Conservation (phyloP, 345 rosid species). For the Aquilaria yunnanensis region DNA sequence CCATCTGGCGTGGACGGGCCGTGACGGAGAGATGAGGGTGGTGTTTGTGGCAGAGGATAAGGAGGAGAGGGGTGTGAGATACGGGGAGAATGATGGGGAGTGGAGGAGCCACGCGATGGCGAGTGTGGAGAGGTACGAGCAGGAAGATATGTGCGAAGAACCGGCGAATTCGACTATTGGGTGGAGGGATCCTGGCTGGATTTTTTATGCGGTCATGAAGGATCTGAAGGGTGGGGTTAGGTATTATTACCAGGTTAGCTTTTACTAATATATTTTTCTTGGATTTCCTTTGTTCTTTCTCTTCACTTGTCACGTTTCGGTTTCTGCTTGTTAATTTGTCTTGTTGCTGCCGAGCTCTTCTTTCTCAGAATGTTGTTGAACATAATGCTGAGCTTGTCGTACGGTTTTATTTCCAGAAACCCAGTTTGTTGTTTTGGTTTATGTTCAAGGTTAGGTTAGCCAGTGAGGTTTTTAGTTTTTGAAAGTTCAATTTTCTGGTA, state of each 20-base stretch:
- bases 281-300: not conserved
- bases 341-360: not conserved
- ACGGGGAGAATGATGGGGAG: slow-evolving; percentile 48
- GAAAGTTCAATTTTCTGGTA: no score
- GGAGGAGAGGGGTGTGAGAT: slow-evolving; percentile 55
- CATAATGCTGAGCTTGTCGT: not conserved
- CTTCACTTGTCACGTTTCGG: not conserved
- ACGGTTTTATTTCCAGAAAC: no score
- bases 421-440: no score
- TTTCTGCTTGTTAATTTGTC: not conserved
- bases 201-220: slow-evolving; percentile 57
- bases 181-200: slow-evolving; percentile 98
- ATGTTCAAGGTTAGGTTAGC: no score
- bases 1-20: slow-evolving; percentile 62
- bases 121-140: slow-evolving; percentile 67
- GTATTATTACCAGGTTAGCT: slow-evolving; percentile 63
- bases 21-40: slow-evolving; percentile 75
- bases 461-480: no score
- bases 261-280: not conserved
- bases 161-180: slow-evolving; percentile 74
- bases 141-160: slow-evolving; percentile 69
- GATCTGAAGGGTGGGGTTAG: slow-evolving; percentile 50
- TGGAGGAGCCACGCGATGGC: slow-evolving; percentile 30
- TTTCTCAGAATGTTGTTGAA: no score
- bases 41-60: slow-evolving; percentile 65